Conservation (phyloP, 2,329 filamentous ascomycete species). For the Xylaria sp. region DNA sequence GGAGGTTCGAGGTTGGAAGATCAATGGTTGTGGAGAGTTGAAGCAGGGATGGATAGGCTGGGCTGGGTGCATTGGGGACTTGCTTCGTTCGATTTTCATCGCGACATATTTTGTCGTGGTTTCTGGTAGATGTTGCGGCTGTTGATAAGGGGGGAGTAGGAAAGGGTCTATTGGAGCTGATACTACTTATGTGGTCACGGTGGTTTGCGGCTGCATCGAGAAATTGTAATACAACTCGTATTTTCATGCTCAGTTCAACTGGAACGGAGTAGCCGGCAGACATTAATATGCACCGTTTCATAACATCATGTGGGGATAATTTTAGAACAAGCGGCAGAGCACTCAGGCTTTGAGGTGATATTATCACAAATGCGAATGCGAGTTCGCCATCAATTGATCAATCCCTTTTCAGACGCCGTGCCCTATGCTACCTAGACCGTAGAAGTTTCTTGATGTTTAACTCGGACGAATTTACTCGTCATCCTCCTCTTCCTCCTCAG, state of each 20-base stretch:
- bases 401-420: constrained; percentile 50
- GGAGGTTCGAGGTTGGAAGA: not conserved
- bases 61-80: not conserved
- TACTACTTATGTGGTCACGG: not conserved
- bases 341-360: constrained; percentile 14
- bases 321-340: constrained; percentile 10
- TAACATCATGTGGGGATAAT: constrained; percentile 2
- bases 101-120: not conserved
- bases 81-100: not conserved
- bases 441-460: constrained; percentile 36
- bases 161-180: not conserved
- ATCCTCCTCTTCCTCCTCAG: constrained; percentile 72
- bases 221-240: not conserved
- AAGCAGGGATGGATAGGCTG: not conserved
- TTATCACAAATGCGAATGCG: constrained; percentile 35
- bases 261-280: not conserved
- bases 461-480: constrained; percentile 65
- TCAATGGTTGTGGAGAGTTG: too few species aligned
- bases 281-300: not conserved
- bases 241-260: not conserved
- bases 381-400: constrained; percentile 42
- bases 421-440: constrained; percentile 48
- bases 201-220: not conserved
- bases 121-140: too few species aligned
- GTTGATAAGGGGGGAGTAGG: not conserved